Base-by-base conservation (phyloP, 2,329 filamentous ascomycete genomes). In the Alternaria hordeiaustralica region DNA sequence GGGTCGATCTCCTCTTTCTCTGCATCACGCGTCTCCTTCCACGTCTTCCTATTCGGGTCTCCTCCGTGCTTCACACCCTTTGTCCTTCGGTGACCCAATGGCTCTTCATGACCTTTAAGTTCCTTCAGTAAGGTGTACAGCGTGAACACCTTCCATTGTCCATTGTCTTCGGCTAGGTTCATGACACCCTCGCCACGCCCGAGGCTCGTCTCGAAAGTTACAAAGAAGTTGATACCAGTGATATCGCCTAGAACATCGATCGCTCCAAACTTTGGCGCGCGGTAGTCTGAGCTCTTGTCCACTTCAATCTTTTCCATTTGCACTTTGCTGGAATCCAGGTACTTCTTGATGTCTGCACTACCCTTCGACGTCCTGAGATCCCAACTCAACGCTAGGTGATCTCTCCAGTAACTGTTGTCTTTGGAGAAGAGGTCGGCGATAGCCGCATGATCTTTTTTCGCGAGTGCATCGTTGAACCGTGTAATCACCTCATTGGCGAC, bases 361-460 rank as follows among this genome's bases (percentile, higher is more conserved):
- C 73, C 75, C 54, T 77, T 75, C n/a, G 86, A 69, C 0, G 87
- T 89, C 36, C 82, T 85, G 23, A 88, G 81, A 33, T 87, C 83
- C 84, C 87, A 88, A 0, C 85, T 84, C 10, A 89, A 71, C 7
- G 80, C 84, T 4, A 89, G 81, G 58, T 89, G 85, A 69, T 90
- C 88, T 41, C 87, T 81, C 87, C 87, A 89, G 71, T 85, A 88
- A 21, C 84, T 81, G 41, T 84, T 81, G 44, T 85, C 80, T 11
- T 84, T 77, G 3, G 84, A 68, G 67, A 88, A 88, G 0, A 88
- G 79, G 5, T 75, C 64, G 2, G 72, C 55, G 8, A 75, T 47
- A 5, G 62, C 58, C 15, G 64, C 43, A 45, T 80, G 71, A 55
- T 86, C 78, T 3, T 78, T 71, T 11, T 67, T 72, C 5, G 68